Evolutionary conservation across 768 basidiomycete genomes (phyloP), one percentile per base, ranked within the genome.

Genomic region (Lanmaoa rubissima): DNA sequence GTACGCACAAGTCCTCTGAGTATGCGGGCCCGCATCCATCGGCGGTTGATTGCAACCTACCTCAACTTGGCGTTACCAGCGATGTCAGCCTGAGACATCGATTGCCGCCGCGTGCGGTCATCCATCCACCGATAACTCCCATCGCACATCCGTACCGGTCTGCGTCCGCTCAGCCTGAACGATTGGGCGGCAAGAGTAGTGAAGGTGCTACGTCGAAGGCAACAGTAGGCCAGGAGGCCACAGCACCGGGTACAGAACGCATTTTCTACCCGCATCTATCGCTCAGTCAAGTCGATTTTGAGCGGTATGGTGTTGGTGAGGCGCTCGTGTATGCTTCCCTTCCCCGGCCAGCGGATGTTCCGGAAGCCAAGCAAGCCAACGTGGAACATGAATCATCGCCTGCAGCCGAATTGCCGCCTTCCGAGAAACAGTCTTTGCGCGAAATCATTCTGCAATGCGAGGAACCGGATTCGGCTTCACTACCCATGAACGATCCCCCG

Each of bases 231-330:
- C 48, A 39, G 17, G 51, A n/a, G 5, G 8, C 8, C 8, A 11
- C 45, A 14, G 49, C 44, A 21, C 14, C 31, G 12, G 7, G n/a
- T 13, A 40, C 43, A 17, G 52, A 46, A 8, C 45, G 40, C 12
- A 32, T 35, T 3, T 16, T 44, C 17, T 7, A 56, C 36, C 61
- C 65, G 7, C 67, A 71, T 28, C 45, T 69, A 45, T 72, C 72
- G 11, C 57, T 72, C 41, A 71, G 51, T 35, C 59, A 67, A 45
- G 24, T 59, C 19, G 59, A 73, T 38, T 72, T 79, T 58, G 79
- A 82, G 69, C 78, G 72, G 26, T 80, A 84, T 40, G 85, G 82
- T 12, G 78, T 89, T 9, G 86, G 82, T 10, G 86, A 88, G 57
- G 82, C 83, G 17, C 75, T 91, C 36, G 79, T 78, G 3, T 79